Conservation (phyloP, 192 early-diverging fungal genomes). For the Entomortierella beljakovae region DNA sequence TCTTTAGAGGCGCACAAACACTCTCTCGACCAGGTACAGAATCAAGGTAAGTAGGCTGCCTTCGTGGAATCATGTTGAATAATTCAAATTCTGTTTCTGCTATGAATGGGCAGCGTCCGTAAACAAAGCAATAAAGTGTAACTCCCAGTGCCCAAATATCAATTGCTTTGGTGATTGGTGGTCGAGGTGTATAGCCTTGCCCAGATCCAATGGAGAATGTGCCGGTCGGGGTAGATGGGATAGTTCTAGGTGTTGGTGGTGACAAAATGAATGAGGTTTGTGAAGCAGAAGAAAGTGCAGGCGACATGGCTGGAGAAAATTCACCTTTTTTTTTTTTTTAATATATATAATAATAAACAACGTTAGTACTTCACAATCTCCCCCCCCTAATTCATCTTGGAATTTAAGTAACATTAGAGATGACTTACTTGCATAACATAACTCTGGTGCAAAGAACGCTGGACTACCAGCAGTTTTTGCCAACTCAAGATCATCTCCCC, state of each 20-base stretch:
- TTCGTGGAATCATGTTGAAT: slow-evolving; percentile 88
- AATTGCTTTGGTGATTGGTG: slow-evolving; percentile 85
- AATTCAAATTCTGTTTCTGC: slow-evolving; percentile 97
- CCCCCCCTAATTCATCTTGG: no score
- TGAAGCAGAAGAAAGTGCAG: slow-evolving; percentile 31
- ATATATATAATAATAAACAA: no score
- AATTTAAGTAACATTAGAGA: no score
- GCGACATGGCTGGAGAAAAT: slow-evolving; percentile 32
- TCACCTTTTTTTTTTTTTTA: no score
- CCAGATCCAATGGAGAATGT: slow-evolving; percentile 18
- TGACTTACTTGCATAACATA: slow-evolving; percentile 79
- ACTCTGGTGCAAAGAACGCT: slow-evolving; percentile 98
- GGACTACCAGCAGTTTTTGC: slow-evolving; percentile 96
- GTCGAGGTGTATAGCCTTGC: slow-evolving; percentile 34
- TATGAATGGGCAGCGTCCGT: slow-evolving; percentile 92
- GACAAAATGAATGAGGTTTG: slow-evolving; percentile 45
- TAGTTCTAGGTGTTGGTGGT: slow-evolving; percentile 33
- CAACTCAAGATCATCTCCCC: slow-evolving; percentile 84
- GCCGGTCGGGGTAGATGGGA: slow-evolving; percentile 28
- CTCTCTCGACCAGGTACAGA: slow-evolving; percentile 60
- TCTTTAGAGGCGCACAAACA: slow-evolving; percentile 70
- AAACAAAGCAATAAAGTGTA: slow-evolving; percentile 94
- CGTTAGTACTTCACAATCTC: no score
- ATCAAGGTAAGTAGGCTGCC: slow-evolving; percentile 69
- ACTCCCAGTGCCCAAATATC: slow-evolving; percentile 99